These are phyloP conservation scores for Quercus alba DNA, from an alignment of 306 rosid species.

Conservation along the genomic window DNA sequence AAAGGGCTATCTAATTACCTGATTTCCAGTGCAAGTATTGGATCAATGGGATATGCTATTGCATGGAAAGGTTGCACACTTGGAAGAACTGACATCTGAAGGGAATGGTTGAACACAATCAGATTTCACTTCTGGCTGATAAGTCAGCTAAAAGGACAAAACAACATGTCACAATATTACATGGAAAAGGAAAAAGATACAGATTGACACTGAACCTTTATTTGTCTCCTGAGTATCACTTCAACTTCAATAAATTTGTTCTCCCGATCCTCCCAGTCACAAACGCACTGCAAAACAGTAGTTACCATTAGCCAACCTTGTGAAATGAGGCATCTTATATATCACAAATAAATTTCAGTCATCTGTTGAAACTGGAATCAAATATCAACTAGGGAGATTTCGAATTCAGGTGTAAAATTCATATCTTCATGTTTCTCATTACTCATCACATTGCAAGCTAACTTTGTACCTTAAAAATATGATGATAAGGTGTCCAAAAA, in stretches of 20 bases:
- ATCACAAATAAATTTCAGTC: not conserved
- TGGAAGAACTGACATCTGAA: constrained; percentile 95
- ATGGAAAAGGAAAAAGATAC: not conserved
- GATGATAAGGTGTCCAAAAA: not conserved
- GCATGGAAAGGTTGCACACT: constrained; percentile 99
- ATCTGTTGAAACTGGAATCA: not conserved
- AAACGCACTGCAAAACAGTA: constrained; percentile 64
- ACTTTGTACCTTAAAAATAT: not conserved
- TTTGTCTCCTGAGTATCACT: constrained; percentile 87
- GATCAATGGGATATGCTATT: constrained; percentile 94
- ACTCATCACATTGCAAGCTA: not conserved
- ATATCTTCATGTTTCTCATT: not conserved
- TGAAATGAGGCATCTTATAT: not conserved
- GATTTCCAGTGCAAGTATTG: constrained; percentile 91
- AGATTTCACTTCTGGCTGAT: not conserved
- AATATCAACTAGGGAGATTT: not conserved
- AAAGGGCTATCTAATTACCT: constrained; percentile 45
- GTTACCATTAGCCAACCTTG: not conserved
- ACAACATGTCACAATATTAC: not conserved
- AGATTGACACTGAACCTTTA: constrained; percentile 59
- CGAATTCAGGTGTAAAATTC: not conserved
- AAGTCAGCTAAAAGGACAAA: not conserved
- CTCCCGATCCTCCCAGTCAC: constrained; percentile 98
- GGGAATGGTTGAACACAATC: not conserved
- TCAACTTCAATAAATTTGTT: constrained; percentile 89